Conservation (phyloP, 2,329 filamentous ascomycete species). For the Colletotrichum eleusines region DNA sequence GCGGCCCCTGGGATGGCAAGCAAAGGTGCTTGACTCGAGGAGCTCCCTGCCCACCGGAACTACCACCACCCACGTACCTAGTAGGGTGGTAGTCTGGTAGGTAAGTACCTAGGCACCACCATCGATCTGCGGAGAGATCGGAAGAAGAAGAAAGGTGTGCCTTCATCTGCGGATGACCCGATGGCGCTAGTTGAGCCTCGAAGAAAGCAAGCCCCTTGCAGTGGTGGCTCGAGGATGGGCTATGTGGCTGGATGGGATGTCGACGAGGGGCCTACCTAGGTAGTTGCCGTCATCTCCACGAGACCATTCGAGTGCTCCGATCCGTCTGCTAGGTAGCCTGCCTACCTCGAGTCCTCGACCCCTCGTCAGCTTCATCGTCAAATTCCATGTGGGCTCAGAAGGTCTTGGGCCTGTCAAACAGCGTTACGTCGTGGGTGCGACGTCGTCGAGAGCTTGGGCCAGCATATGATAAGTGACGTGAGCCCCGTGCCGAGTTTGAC, state of each 20-base stretch:
- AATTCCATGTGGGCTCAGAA: constrained; percentile 2
- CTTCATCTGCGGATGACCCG: constrained; percentile 21
- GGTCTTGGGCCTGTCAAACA: not conserved
- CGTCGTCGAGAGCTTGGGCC: constrained; percentile 21
- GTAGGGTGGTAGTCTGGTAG: too few species aligned
- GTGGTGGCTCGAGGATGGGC: constrained; percentile 28
- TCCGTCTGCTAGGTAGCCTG: constrained; percentile 9
- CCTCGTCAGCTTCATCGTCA: constrained; percentile 17
- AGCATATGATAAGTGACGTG: constrained; percentile 34
- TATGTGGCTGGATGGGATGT: constrained; percentile 6
- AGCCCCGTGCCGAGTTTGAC: not conserved
- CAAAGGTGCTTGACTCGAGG: constrained; percentile 24
- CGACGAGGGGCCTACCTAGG: too few species aligned
- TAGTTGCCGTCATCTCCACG: not conserved
- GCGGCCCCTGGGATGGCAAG: too few species aligned
- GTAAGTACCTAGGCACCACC: constrained; percentile 3
- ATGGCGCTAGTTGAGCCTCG: constrained; percentile 20
- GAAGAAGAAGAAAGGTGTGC: constrained; percentile 36
- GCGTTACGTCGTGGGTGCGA: constrained; percentile 18
- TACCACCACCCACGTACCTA: too few species aligned
- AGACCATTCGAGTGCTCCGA: constrained; percentile 17
- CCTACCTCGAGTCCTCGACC: not conserved
- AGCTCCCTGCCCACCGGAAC: constrained; percentile 34
- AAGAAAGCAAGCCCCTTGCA: constrained; percentile 30
- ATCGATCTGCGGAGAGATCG: constrained; percentile 40